Evolutionary conservation across 768 basidiomycete genomes (phyloP), one percentile per base, ranked within the genome.

Genomic region (Leccinum boreale): DNA sequence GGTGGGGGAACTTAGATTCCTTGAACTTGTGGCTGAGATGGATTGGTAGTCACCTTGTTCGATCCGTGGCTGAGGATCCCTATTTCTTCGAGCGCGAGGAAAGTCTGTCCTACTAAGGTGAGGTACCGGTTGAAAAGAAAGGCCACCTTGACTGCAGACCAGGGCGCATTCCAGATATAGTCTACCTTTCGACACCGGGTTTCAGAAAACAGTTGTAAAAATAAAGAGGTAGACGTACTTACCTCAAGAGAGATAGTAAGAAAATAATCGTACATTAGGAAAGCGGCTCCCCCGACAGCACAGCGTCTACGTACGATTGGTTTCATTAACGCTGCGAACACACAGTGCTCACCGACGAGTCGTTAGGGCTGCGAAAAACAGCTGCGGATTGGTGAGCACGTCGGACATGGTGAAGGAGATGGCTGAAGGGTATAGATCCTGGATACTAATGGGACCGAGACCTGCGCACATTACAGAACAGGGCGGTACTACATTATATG

Each of bases 111-210:
- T 14, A 52, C 24, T 21, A 66, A 21, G 14, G 52, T 62, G 0
- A 44, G 48, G 10, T 66, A 66, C n/a, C 65, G 65, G 28, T 63
- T 66, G 55, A 63, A 15, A 3, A 66, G 58, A 44, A 66, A 67
- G 8, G 58, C 19, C 12, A 36, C 23, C 36, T 66, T 64, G 5
- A 52, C 53, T 17, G 46, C 5, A 9, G 10, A 8, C 59, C 62
- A 61, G 29, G 21, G 62, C 1, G 50, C 26, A 9, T 14, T 23
- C 57, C 62, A 61, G 3, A 54, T 46, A 21, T 57, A 46, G 10
- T 44, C 50, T 15, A 58, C 21, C 60, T 62, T 44, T 56, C 6
- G 11, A 39, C 5, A 24, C 4, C 9, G 3, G 1, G 15, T 12
- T 9, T 50, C 8, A 39, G 48, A 10, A 17, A 15, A 29, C 1